These are phyloP conservation scores for Aspergillus olivimuriae DNA, from an alignment of 495 filamentous ascomycete genomes.

Conservation along the genomic window DNA sequence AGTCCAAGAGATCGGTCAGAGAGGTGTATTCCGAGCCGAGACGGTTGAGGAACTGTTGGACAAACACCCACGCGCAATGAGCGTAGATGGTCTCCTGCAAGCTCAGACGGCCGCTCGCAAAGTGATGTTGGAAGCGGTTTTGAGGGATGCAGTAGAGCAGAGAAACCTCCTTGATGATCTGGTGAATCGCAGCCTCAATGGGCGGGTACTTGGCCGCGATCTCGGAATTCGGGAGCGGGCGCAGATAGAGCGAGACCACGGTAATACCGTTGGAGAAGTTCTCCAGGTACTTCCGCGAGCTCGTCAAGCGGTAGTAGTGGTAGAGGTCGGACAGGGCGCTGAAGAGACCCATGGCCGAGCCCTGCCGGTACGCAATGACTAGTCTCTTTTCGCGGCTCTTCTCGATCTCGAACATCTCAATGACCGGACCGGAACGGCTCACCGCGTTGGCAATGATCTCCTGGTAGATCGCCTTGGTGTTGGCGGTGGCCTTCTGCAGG, in stretches of 20 bases:
- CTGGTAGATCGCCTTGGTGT: slow-evolving; percentile 92
- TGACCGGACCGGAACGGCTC: slow-evolving; percentile 79
- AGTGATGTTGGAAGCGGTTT: slow-evolving; percentile 87
- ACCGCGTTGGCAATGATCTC: slow-evolving; percentile 85
- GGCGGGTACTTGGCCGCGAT: slow-evolving; percentile 56
- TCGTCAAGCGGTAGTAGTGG: slow-evolving; percentile 96
- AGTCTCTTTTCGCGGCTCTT: slow-evolving; percentile 83
- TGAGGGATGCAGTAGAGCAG: slow-evolving; percentile 96
- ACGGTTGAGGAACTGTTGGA: slow-evolving; percentile 94
- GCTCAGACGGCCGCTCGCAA: slow-evolving; percentile 81
- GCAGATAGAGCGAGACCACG: slow-evolving; percentile 89
- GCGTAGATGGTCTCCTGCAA: slow-evolving; percentile 96
- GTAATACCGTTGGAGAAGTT: slow-evolving; percentile 98
- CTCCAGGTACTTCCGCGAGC: slow-evolving; percentile 94
- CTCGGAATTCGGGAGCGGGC: slow-evolving; percentile 52
- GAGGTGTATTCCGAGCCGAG: slow-evolving; percentile 89
- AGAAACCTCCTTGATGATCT: slow-evolving; percentile 97
- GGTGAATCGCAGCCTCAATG: slow-evolving; percentile 92
- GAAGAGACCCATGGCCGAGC: slow-evolving; percentile 90
- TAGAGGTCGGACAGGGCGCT: slow-evolving; percentile 93
- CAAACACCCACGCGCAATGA: slow-evolving; percentile 95
- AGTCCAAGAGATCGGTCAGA: slow-evolving; percentile 72
- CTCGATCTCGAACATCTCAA: slow-evolving; percentile 96
- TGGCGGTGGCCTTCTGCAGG: slow-evolving; percentile 88
- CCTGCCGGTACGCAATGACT: slow-evolving; percentile 87